Percentiles rank a stretch among this genome's conserved stretches.
These are phyloP conservation scores for Candida maesae DNA, from an alignment of 805 yeast species.

Conservation along the genomic window DNA sequence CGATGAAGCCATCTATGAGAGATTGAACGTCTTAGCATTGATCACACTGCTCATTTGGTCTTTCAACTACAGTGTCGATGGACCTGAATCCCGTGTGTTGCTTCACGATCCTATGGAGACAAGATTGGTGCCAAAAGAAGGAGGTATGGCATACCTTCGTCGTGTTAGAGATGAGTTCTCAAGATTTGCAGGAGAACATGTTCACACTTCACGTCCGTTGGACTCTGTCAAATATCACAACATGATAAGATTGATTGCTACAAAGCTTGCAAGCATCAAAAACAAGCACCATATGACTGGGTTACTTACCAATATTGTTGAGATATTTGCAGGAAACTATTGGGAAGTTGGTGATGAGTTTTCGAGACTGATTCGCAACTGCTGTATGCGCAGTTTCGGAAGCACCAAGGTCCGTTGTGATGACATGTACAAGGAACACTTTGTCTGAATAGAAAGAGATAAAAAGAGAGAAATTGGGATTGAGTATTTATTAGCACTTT, in stretches of 20 bases:
- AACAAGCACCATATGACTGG: constrained; percentile 53
- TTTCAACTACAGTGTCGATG: constrained; percentile 44
- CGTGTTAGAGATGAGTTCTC: constrained; percentile 44
- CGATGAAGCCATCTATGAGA: constrained; percentile 44
- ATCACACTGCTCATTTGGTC: constrained; percentile 43
- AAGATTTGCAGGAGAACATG: constrained; percentile 28
- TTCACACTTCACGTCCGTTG: constrained; percentile 29
- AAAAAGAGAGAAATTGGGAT: no score
- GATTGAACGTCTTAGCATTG: constrained; percentile 34
- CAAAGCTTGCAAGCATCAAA: constrained; percentile 35
- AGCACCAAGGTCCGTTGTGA: constrained; percentile 42
- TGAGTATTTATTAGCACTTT: no score
- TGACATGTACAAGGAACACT: constrained; percentile 42
- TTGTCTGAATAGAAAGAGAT: neutral
- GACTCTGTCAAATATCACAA: constrained; percentile 39
- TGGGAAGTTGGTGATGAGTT: constrained; percentile 60
- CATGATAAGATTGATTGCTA: constrained; percentile 38
- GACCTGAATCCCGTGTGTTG: constrained; percentile 39
- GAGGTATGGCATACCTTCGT: constrained; percentile 46
- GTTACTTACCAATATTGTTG: constrained; percentile 42
- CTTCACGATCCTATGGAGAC: constrained; percentile 18
- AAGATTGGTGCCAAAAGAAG: constrained; percentile 37
- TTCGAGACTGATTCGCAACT: constrained; percentile 48
- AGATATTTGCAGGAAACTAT: constrained; percentile 37
- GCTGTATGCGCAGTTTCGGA: constrained; percentile 53